Percentiles rank a stretch among this genome's conserved stretches.
Evolutionary conservation across 176 grass and related monocot species (phyloP).

Genomic region (Triticum timopheevii): DNA sequence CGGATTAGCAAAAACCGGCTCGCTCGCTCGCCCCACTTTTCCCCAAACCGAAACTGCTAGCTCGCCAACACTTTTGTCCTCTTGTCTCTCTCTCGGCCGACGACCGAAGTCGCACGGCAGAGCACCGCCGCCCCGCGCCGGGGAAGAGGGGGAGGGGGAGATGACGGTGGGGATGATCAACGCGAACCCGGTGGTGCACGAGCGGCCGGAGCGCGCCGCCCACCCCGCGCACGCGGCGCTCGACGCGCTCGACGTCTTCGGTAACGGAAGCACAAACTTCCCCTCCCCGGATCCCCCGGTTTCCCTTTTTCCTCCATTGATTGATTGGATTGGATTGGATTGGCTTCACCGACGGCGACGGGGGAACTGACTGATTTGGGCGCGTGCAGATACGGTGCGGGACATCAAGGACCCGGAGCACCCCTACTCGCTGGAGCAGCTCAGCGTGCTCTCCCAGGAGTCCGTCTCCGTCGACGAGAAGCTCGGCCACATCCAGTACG

Average conservation of each 20-base stretch:
- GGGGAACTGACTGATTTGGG: slow-evolving; percentile 2
- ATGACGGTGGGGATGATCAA: slow-evolving; percentile 99
- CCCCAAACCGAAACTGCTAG: neutral
- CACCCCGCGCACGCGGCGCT: slow-evolving; percentile 48
- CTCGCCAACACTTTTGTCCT: slow-evolving; percentile 19
- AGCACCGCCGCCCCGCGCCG: neutral
- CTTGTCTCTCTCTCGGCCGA: neutral
- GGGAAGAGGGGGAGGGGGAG: neutral
- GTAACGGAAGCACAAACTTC: slow-evolving; percentile 21
- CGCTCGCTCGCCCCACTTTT: neutral
- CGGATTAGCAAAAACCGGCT: neutral
- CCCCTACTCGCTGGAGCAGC: slow-evolving; percentile 98
- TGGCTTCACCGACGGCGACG: neutral
- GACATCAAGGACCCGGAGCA: slow-evolving; percentile 99
- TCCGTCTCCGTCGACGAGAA: slow-evolving; percentile 91
- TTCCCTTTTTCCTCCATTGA: neutral
- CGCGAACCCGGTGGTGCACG: slow-evolving; percentile 94
- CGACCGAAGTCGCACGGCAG: slow-evolving; percentile 14
- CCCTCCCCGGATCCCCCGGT: neutral
- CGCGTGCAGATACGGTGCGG: slow-evolving; percentile 69
- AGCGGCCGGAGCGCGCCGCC: slow-evolving; percentile 57
- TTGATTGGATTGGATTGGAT: neutral
- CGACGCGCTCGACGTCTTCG: slow-evolving; percentile 77
- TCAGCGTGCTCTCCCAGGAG: slow-evolving; percentile 94
- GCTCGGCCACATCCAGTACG: slow-evolving; percentile 86